phyloP scores from a whole-genome alignment of 148 eudicot genomes.

The Arctostaphylos glauca region DNA sequence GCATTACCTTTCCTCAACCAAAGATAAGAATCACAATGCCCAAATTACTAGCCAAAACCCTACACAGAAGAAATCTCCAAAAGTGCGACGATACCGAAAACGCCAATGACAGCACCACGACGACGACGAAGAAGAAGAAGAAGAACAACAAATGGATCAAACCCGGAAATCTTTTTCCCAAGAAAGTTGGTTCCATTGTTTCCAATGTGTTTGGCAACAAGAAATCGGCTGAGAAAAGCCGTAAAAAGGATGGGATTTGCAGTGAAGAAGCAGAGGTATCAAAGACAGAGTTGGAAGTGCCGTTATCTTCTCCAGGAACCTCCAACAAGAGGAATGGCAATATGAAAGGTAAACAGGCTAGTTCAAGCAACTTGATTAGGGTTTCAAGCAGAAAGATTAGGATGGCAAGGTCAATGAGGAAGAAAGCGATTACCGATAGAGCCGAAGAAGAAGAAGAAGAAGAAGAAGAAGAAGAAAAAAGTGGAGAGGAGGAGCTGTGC shows the following conservation, averaged over 20 bases:
- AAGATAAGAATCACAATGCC: constrained; percentile 23
- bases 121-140: constrained; percentile 3
- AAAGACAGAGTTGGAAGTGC: neutral
- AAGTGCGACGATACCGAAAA: neutral
- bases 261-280: neutral
- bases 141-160: neutral
- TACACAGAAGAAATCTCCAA: constrained; percentile 27
- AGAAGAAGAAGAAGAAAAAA: constrained; percentile 20
- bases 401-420: neutral
- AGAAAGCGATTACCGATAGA: neutral
- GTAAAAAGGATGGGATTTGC: neutral
- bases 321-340: constrained; percentile 6
- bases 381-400: neutral
- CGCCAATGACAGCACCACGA: neutral
- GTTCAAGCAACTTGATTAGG: constrained; percentile 11
- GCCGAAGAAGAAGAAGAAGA: neutral
- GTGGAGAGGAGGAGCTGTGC: constrained; percentile 44
- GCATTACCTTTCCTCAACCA: neutral
- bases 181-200: constrained; percentile 21
- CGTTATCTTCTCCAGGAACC: neutral
- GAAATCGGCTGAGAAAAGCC: neutral
- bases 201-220: constrained; percentile 14
- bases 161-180: neutral
- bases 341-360: neutral
- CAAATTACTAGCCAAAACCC: constrained; percentile 31